phyloP scores from a whole-genome alignment of 169 alveolate species.

The Theileria annulata region DNA sequence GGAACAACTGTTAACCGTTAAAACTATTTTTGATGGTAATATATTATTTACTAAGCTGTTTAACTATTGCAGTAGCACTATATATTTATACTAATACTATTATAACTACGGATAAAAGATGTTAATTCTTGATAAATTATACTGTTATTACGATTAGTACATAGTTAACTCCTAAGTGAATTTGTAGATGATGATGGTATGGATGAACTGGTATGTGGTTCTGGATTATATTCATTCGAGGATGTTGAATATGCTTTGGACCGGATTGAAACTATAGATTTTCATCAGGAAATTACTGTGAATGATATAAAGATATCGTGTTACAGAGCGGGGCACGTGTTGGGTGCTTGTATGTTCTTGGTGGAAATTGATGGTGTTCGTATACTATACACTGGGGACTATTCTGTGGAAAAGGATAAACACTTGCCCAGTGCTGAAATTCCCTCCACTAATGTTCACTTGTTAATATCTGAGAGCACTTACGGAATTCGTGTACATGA shows the following conservation, averaged over 20 bases:
- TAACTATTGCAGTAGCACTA: neutral
- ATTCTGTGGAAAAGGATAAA: slow-evolving; percentile 93
- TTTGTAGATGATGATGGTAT: slow-evolving; percentile 22
- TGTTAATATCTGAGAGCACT: slow-evolving; percentile 96
- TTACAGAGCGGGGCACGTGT: slow-evolving; percentile 98
- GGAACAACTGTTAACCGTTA: slow-evolving; percentile 65
- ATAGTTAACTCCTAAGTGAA: neutral
- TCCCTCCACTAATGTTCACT: slow-evolving; percentile 92
- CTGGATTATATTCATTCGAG: slow-evolving; percentile 87
- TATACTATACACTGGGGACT: slow-evolving; percentile 98
- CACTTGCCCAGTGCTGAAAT: slow-evolving; percentile 96
- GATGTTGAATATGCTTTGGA: slow-evolving; percentile 90
- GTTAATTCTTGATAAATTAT: neutral
- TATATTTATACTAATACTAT: neutral
- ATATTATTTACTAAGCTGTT: neutral
- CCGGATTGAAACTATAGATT: slow-evolving; percentile 88
- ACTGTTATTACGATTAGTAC: too few relatives aligned
- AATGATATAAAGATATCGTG: slow-evolving; percentile 92
- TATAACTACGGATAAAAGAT: neutral
- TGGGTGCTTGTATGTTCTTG: slow-evolving; percentile 99
- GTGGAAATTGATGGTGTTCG: slow-evolving; percentile 96
- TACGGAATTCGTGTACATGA: slow-evolving; percentile 97
- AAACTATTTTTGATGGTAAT: slow-evolving; percentile 36
- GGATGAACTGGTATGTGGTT: slow-evolving; percentile 67
- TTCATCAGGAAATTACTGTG: slow-evolving; percentile 89